These are phyloP conservation scores for Citrus reticulata DNA, from an alignment of 345 rosid species.

Conservation along the genomic window DNA sequence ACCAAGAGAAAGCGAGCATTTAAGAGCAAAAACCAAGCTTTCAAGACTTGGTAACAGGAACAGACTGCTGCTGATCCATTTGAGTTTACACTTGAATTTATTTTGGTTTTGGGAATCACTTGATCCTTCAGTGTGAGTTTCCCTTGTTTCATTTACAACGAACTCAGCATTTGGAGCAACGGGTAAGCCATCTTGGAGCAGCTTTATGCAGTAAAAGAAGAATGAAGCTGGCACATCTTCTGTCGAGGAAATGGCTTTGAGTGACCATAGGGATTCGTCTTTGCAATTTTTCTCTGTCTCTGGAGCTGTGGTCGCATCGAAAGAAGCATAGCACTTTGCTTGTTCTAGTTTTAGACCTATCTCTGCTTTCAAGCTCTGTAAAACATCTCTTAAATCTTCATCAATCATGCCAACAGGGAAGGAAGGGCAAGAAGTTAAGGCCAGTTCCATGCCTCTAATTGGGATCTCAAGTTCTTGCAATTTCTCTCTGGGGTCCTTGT, in stretches of 20 bases:
- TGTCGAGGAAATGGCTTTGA: constrained; percentile 25
- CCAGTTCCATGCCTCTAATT: constrained; percentile 56
- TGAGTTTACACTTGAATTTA: not conserved
- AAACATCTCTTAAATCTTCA: constrained; percentile 26
- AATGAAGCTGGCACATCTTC: constrained; percentile 44
- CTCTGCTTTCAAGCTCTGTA: constrained; percentile 25
- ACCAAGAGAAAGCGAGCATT: constrained; percentile 63
- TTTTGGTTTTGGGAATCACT: constrained; percentile 4
- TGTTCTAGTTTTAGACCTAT: constrained; percentile 33
- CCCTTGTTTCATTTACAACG: not conserved
- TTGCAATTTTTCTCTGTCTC: constrained; percentile 20
- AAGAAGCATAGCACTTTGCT: constrained; percentile 21
- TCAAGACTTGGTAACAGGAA: constrained; percentile 25
- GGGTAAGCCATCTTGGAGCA: constrained; percentile 40
- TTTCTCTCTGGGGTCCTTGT: constrained; percentile 25
- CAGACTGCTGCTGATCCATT: constrained; percentile 19
- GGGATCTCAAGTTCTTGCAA: constrained; percentile 40
- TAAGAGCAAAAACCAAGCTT: constrained; percentile 45
- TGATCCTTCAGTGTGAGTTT: constrained; percentile 10
- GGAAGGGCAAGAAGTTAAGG: constrained; percentile 41
- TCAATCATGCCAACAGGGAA: constrained; percentile 42
- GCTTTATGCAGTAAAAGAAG: constrained; percentile 50
- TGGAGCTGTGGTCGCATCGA: constrained; percentile 26
- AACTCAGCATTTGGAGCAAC: constrained; percentile 4
- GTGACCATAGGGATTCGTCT: constrained; percentile 13